phyloP scores from a whole-genome alignment of 805 yeast genomes.

The Saccharomycopsis guyanensis region DNA sequence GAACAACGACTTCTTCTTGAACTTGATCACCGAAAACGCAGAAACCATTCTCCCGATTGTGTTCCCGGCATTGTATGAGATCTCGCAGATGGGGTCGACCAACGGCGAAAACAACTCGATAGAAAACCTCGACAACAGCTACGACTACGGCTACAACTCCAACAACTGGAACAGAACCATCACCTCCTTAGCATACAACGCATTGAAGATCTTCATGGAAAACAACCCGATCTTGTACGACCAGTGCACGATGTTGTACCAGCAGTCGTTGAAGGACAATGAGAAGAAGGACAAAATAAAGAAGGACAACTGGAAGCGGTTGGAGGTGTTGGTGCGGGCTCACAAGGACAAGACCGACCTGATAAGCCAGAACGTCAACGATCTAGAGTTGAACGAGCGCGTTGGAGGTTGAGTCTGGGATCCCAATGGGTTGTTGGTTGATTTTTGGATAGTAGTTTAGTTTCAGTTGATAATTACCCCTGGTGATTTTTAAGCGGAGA shows the following conservation, averaged over 20 bases:
- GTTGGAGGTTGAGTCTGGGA: too few species aligned
- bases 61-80: slow-evolving; percentile 82
- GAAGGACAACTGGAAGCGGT: slow-evolving; percentile 61
- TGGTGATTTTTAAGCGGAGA: too few species aligned
- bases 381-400: slow-evolving; percentile 10
- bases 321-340: slow-evolving; percentile 50
- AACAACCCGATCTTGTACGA: slow-evolving; percentile 87
- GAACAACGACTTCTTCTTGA: slow-evolving; percentile 90
- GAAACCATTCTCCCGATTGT: slow-evolving; percentile 89
- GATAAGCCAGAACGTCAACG: slow-evolving; percentile 13
- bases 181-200: slow-evolving; percentile 83
- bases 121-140: slow-evolving; percentile 23
- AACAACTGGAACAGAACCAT: slow-evolving; percentile 90
- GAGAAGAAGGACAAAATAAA: slow-evolving; percentile 54
- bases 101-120: slow-evolving; percentile 1
- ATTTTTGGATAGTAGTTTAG: too few species aligned
- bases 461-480: too few species aligned
- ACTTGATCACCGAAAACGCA: slow-evolving; percentile 84
- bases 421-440: too few species aligned
- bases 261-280: slow-evolving; percentile 71
- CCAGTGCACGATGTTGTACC: slow-evolving; percentile 82
- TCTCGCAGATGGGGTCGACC: slow-evolving; percentile 36
- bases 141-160: slow-evolving; percentile 22
- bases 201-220: slow-evolving; percentile 86
- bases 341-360: slow-evolving; percentile 15